phyloP scores from a whole-genome alignment of 192 early-diverging fungal species.

The Coemansia sp. region DNA sequence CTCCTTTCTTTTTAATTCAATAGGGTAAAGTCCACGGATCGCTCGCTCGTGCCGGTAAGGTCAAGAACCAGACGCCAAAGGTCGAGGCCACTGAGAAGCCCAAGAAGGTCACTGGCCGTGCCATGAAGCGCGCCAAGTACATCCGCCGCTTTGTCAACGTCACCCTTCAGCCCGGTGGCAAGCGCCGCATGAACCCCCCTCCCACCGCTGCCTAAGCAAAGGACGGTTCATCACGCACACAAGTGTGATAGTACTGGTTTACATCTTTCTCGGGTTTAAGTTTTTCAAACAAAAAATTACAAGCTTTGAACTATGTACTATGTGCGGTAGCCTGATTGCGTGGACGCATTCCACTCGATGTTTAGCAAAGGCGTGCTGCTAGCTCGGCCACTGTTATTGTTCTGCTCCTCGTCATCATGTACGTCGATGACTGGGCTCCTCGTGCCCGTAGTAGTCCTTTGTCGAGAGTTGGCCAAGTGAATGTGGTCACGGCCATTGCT shows the following conservation, averaged over 20 bases:
- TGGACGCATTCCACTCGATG: constrained; percentile 8
- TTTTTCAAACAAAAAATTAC: constrained; percentile 10
- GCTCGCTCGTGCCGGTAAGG: constrained; percentile 99
- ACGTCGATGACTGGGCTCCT: neutral
- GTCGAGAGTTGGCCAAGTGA: constrained; percentile 14
- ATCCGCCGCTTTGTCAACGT: constrained; percentile 98
- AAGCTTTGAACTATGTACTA: neutral
- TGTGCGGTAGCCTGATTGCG: neutral
- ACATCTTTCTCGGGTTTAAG: neutral
- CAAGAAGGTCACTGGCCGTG: constrained; percentile 89
- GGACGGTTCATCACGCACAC: neutral
- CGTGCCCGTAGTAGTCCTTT: neutral
- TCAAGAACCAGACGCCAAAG: constrained; percentile 99
- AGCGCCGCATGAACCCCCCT: constrained; percentile 70
- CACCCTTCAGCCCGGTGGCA: constrained; percentile 71
- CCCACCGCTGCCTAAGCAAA: constrained; percentile 31
- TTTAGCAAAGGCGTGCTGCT: constrained; percentile 8
- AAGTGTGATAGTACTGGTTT: neutral
- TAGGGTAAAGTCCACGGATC: constrained; percentile 99
- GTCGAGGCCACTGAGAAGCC: constrained; percentile 97
- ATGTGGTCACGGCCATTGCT: constrained; percentile 9
- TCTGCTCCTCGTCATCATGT: constrained; percentile 12
- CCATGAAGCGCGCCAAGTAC: constrained; percentile 96
- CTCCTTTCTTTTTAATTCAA: neutral
- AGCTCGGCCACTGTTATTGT: neutral